Evolutionary conservation across 106 monocot genomes (phyloP), one percentile per base, ranked within the genome.

Genomic region (Acanthochlamys bracteata): DNA sequence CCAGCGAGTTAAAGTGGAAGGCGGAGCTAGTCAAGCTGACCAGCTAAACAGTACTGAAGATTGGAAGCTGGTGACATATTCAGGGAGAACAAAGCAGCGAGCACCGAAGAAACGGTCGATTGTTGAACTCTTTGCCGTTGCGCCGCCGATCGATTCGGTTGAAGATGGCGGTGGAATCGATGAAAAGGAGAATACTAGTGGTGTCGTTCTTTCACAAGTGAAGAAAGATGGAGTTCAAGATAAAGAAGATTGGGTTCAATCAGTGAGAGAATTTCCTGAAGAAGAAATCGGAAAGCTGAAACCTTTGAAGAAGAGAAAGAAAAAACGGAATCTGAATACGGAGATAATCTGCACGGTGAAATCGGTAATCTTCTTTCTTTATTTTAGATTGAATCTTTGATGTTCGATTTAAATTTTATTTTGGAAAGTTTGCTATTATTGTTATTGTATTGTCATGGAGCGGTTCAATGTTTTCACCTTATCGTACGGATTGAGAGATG

Each of bases 81-180:
- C 23, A 12, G 4, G n/a, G 14, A 68, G 46, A 55, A 71, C 52
- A 39, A 78, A 71, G 59, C 76, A 73, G 26, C 42, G 73, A 21
- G 22, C 69, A 59, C 73, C 73, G n/a, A 84, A 79, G 79, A 84
- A 84, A 72, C 45, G 79, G 42, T 83, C 83, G 25, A 82, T 82
- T n/a, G 65, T 74, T 23, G 82, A 82, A 41, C 65, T 82, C 26
- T 82, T 82, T 51, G 82, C 82, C 20, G 73, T 67, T 24, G 71
- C 79, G 61, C 79, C 79, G 21, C 69, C 42, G 61, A 53, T 84
- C 26, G 73, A 68, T 12, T 17, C 49, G 4, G 17, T 49, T 49
- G 65, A 47, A 53, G 40, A 69, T 55, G 10, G 65, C 11, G 10
- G 59, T 11, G 51, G 51, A 8, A 51, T 51, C 51, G 65, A 52